Base-by-base conservation (phyloP, 2,329 filamentous ascomycete genomes). In the Colletotrichum caudatum region DNA sequence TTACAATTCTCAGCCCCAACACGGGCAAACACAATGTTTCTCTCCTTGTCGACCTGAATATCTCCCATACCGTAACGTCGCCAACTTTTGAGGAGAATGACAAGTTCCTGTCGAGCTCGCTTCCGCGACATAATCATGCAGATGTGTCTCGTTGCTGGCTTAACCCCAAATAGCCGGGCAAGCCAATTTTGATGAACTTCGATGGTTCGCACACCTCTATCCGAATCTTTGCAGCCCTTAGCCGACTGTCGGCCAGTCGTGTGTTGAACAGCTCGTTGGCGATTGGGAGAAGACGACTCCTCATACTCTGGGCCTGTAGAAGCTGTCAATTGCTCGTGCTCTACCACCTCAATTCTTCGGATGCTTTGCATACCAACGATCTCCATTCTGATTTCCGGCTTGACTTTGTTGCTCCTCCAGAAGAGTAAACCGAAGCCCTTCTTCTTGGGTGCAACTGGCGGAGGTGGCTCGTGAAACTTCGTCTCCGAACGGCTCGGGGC, bases 111-210 rank as follows among this genome's bases (percentile, higher is more conserved):
- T 54, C 94, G 90, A 54, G 92, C 92, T 71, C 90, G 86, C 76
- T 92, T 92, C 6, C 82, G 79, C 37, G 92, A 89, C 33, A 94
- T 86, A 4, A 87, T 87, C 79, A 98, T 91, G 79, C 94, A 96
- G 20, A 98, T 81, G 37, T 93, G 87, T 74, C 90, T 89, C 20
- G 86, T 91, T 0, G 92, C 93, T 1, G 95, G 95, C 79, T 96
- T 97, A 78, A 98, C 92, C 66, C 94, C 90, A 83, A 98, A 94
- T 57, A 98, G 89, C 20, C 94, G 92, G 39, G 94, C 92, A 64
- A 98, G 88, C 95, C 95, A 98, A 76, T 92, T 97, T 77, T 94
- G 91, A 78, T 90, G 91, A 39, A 90, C 87, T 73, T 90, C 90
- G 77, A 88, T 92, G 81, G 86, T 87, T 68, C 87, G 86, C 73